phyloP scores from a whole-genome alignment of 78 protist genomes.

The Creolimax fragrantissima region DNA sequence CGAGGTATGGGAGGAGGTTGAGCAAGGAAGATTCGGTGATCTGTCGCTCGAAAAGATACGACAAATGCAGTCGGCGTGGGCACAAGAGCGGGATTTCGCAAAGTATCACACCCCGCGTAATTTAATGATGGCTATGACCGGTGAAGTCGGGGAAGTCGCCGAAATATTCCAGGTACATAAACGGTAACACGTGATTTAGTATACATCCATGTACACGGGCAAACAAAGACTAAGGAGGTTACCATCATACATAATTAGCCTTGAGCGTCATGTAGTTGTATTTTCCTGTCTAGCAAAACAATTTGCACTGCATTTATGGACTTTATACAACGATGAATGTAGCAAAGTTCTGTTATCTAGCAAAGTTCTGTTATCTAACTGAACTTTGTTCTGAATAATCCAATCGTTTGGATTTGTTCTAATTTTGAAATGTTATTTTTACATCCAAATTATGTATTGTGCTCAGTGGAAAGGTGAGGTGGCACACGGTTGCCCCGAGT shows the following conservation, averaged over 20 bases:
- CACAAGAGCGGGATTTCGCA: neutral
- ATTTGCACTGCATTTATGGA: no score
- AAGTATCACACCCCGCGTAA: neutral
- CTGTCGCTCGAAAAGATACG: neutral
- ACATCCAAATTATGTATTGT: neutral
- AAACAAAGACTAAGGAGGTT: neutral
- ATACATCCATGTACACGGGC: neutral
- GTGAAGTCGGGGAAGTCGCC: conserved; percentile 24
- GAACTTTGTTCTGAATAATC: no score
- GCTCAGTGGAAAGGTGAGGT: neutral
- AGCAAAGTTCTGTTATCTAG: no score
- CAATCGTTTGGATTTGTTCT: no score
- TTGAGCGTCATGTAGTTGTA: no score
- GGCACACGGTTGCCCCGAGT: neutral
- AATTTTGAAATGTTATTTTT: no score
- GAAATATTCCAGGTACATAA: neutral
- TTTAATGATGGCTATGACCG: neutral
- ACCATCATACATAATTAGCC: no score
- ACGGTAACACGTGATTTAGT: neutral
- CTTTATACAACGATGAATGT: no score
- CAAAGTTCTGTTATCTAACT: no score
- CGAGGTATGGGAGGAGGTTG: neutral
- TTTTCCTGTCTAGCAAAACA: no score
- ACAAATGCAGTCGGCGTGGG: neutral
- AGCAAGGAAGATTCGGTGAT: neutral